A percentile compares a stretch with the other conserved stretches of the same genome.
These are phyloP conservation scores for Diplodia mutila DNA, from an alignment of 2,329 filamentous ascomycete genomes.

Conservation along the genomic window DNA sequence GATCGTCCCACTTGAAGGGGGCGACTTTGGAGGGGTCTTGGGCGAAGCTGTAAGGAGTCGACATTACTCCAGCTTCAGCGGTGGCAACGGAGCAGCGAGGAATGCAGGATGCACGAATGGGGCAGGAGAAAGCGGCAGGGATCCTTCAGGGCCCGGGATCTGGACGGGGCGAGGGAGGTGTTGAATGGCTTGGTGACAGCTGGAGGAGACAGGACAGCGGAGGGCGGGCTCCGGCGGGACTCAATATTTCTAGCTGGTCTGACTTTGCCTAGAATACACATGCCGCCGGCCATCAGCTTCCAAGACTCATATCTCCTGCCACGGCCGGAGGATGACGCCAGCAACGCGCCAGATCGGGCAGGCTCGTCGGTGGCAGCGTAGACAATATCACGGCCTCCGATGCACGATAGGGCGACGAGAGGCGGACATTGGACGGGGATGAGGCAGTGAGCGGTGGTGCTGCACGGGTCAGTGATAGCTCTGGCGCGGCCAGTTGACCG, in stretches of 20 bases:
- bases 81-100: not conserved
- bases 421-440: not conserved
- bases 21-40: conserved; percentile 27
- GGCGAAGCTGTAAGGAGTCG: conserved; percentile 18
- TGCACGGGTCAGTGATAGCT: conserved; percentile 21
- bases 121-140: not conserved
- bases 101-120: not conserved
- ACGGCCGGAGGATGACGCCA: not conserved
- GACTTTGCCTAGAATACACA: not conserved
- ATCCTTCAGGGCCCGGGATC: not conserved
- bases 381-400: too few species aligned
- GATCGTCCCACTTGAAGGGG: conserved; percentile 35
- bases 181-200: not conserved
- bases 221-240: not conserved
- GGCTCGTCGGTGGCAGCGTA: not conserved
- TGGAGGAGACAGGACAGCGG: not conserved
- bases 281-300: not conserved
- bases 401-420: conserved; percentile 1
- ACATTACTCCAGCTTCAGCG: not conserved
- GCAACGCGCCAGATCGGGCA: not conserved
- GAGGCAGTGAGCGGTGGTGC: not conserved
- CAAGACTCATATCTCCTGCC: not conserved
- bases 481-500: conserved; percentile 13
- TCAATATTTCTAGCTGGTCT: conserved; percentile 20
- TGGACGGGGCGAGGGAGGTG: not conserved